Base-by-base conservation (phyloP, 140 eudicot species). In the Erigeron philadelphicus region DNA sequence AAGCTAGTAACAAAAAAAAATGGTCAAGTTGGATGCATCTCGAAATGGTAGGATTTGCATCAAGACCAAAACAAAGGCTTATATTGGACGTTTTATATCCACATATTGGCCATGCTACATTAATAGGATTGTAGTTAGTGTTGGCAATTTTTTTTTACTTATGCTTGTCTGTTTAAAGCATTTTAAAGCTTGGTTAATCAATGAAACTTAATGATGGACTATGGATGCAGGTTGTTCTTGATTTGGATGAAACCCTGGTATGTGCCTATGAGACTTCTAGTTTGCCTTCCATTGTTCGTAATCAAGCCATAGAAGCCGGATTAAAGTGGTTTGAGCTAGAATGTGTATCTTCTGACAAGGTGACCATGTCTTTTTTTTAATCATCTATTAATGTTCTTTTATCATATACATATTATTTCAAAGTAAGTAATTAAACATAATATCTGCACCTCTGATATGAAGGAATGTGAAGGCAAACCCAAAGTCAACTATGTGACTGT, bases 211-310 rank as follows among this genome's bases (percentile, higher is more conserved):
- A 38, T 50, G 43, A 48, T 67, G 61, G 67, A 44, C 65, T 62
- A 67, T 81, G 67, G 64, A 52, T 80, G 81, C 86, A 93, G 98
- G 97, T 93, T 71, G 98, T 93, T 81, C 96, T 93, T 49, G 98
- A 93, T 77, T 85, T 93, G 87, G 98, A 93, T 73, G 98, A 93
- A 76, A 93, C 98, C 67, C 63, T 93, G 56, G 94, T 93, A 0
- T 93, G 98, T 74, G 96, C 99, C 8, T 94, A 94, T 73, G 99
- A 94, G 73, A 89, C 96, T 35, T 85, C 90, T 17, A 94, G 89
- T 76, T 79, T 94, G 71, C 99, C 99, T 62, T 82, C 89, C 58
- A 68, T 82, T 63, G 76, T 94, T 74, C 90, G 86, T 59, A 78
- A 76, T 77, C 95, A 89, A 80, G 99, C 99, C 50, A 87, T 83